Evolutionary conservation across 495 filamentous ascomycete genomes (phyloP), one percentile per base, ranked within the genome.

Genomic region (Trichocladium uniseriatum): DNA sequence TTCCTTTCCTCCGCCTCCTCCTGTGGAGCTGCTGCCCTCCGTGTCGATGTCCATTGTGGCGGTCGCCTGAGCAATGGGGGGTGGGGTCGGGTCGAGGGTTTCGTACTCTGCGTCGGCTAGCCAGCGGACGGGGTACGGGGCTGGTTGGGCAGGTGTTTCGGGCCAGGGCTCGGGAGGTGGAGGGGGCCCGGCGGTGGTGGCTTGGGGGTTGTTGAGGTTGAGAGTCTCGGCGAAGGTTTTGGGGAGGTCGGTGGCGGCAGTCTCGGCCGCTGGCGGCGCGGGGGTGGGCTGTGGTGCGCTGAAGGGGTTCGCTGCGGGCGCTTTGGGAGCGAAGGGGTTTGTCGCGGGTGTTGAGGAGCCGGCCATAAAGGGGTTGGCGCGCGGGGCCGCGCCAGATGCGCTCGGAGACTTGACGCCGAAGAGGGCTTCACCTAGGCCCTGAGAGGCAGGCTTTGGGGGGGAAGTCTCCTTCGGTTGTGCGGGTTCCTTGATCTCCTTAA

Each of bases 21-120:
- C 70, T 10, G 27, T 29, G 9, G 31, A 32, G 13, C 16, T 19
- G 10, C 5, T 1, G 15, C 16, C 13, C 62, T 59, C 60, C 4
- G 54, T 53, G 49, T 79, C 74, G 49, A 78, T 69, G 50, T 87
- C 81, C 51, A 84, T 73, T 28, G 75, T 70, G 42, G 72, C 77
- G 28, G 69, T 72, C 56, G 68, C 43, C 50, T 77, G 54, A 48
- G 78, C 55, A 62, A 73, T 43, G 50, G 64, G 20, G 48, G 57
- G 62, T 20, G 62, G 46, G 0, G 69, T 65, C 4, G 74, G 71
- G 55, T 84, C 84, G 36, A 96, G 78, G 15, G 81, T 82, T 63
- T 97, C 94, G 72, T 87, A 90, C 54, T 96, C 92, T 10, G 90
- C 91, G 61, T 97, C 91, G 16, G 67, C 64, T 37, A 99, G 79